Evolutionary conservation across 805 yeast genomes (phyloP), one percentile per base, ranked within the genome.

Genomic region (Candida insectorum): DNA sequence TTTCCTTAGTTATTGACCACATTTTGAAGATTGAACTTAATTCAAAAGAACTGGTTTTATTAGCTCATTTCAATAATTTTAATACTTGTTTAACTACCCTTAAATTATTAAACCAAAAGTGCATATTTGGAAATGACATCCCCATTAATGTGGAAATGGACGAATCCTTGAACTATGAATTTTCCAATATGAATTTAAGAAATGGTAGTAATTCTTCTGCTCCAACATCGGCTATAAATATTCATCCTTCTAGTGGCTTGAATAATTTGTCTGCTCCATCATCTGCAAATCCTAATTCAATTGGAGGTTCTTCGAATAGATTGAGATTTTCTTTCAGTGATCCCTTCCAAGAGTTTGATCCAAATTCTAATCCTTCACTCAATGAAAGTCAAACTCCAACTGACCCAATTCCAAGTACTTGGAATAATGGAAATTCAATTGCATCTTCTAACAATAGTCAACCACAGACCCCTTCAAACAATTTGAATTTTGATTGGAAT

Each of bases 281-380:
- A 30, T 12, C 28, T 15, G 30, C 18, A 20, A 10, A 17, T 6
- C 16, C 46, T 28, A 21, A 37, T 33, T 14, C 43, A 37, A n/a
- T 46, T 2, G 14, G 31, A 25, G 39, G 64, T 65, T 20, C 48
- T 51, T 20, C 56, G 54, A 39, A 65, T 56, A 61, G 85, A 44
- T 78, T 85, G n/a, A 67, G 86, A 45, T 80, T 81, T 48, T 64
- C 81, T 24, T 81, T 81, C 51, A 73, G 80, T 44, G 87, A 81
- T 50, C 85, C 86, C 7, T 65, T 65, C 25, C 30, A 38, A 12
- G 42, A 37, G 16, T 30, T 31, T 31, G 23, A 27, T 16, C 21
- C n/a, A 6, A 13, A 16, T 32, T 9, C 26, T 11, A 9, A 24
- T 10, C 13, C 26, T 12, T 12, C 10, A 12, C 22, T 20, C 10